These are phyloP conservation scores for Umbilicaria muhlenbergii DNA, from an alignment of 495 filamentous ascomycete genomes.

Conservation along the genomic window DNA sequence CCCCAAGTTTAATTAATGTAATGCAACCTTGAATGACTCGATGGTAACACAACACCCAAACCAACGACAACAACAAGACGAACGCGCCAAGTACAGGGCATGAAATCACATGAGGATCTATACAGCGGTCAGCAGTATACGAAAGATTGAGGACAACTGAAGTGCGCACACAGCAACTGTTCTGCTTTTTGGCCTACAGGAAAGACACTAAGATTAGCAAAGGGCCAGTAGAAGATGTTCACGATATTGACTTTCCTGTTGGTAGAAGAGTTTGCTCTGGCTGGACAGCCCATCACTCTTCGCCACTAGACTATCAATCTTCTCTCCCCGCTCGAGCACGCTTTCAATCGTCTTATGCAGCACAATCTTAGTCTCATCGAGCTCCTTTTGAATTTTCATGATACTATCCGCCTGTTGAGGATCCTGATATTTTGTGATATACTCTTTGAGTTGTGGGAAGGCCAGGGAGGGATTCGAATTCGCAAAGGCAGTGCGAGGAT, in stretches of 20 bases:
- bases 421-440: conserved; percentile 81
- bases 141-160: no score
- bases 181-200: conserved; percentile 80
- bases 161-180: conserved; percentile 59
- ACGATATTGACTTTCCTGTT: conserved; percentile 32
- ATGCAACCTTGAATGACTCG: no score
- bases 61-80: no score
- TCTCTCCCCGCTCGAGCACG: conserved; percentile 76
- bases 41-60: no score
- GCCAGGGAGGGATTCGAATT: conserved; percentile 34
- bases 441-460: conserved; percentile 63
- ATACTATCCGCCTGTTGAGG: conserved; percentile 79
- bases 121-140: no score
- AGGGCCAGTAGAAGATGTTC: conserved; percentile 6
- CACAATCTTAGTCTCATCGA: conserved; percentile 96
- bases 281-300: conserved; percentile 78
- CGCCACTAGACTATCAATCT: conserved; percentile 75
- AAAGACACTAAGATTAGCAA: conserved; percentile 5
- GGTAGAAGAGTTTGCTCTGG: conserved; percentile 96
- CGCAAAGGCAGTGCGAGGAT: conserved; percentile 55
- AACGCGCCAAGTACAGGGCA: no score
- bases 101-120: no score
- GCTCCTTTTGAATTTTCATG: conserved; percentile 88
- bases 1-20: no score
- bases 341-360: conserved; percentile 93